Evolutionary conservation across 1,284 basidiomycete genomes (phyloP), one percentile per base, ranked within the genome.

Genomic region (Erythrobasidium hasegawianum): DNA sequence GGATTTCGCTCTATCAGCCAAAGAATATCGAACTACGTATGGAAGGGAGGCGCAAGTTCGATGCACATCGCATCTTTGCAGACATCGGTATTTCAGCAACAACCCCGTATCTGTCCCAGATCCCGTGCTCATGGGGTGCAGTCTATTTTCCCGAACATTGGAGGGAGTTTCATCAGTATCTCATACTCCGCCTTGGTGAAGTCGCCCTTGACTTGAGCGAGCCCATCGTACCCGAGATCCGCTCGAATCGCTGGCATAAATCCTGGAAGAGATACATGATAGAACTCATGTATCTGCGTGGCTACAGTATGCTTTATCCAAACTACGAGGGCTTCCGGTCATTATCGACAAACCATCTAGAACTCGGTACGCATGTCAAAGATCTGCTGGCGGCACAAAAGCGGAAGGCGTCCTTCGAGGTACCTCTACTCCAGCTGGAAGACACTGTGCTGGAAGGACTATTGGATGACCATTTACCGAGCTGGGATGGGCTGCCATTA

Each of bases 211-310:
- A 80, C 9, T 77, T 85, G 58, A 75, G 78, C 3, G 76, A 77
- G 33, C 69, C 78, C 40, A 79, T 90, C 69, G 87, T 90, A 20
- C 87, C 86, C 0, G 78, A 83, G 20, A 83, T 89, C 22, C 85
- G 88, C 40, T 90, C 88, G 22, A 90, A 88, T 78, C 79, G 80
- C 38, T 91, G 89, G 89, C 81, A 82, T 14, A 81, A 82, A 56
- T 89, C 87, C 8, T 91, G 89, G 89, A 91, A 91, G 76, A 86
- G 85, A 69, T 90, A 86, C 77, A 88, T 90, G 75, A 90, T 90
- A 76, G 89, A 91, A 76, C 81, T 90, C 55, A 84, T 84, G 40
- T 88, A 85, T 75, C 81, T 91, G 13, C 83, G 85, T 8, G 88
- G 88, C 4, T 89, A 89, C 76, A 82, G 85, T 60, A 91, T 91